Evolutionary conservation across 306 rosid species (phyloP).

Genomic region (Dryas octopetala): DNA sequence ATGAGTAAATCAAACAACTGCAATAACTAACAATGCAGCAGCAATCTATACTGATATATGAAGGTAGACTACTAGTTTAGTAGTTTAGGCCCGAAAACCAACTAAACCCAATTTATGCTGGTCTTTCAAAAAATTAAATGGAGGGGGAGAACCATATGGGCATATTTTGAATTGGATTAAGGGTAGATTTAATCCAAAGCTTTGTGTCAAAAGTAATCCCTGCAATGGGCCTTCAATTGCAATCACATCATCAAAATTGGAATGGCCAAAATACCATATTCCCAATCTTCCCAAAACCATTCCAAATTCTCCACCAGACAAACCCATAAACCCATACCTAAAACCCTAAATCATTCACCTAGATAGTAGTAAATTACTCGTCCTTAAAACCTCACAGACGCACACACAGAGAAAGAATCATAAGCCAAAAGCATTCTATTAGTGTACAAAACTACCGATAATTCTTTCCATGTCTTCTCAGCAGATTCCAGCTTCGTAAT

Average conservation of each 20-base stretch:
- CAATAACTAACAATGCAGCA: neutral
- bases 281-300: neutral
- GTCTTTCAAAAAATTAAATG: neutral
- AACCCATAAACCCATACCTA: neutral
- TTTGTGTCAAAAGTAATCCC: neutral
- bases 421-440: neutral
- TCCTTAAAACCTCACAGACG: neutral
- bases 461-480: slow-evolving; percentile 91
- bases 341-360: neutral
- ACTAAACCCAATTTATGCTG: neutral
- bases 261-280: neutral
- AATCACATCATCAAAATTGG: neutral
- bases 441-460: slow-evolving; percentile 61
- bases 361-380: neutral
- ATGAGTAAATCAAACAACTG: neutral
- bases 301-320: neutral
- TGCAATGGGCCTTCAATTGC: neutral
- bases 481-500: slow-evolving; percentile 87
- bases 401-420: neutral
- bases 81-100: neutral
- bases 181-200: neutral
- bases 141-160: neutral
- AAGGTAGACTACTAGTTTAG: too few relatives aligned
- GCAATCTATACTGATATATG: neutral
- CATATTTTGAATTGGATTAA: neutral